A percentile compares a stretch with the other conserved stretches of the same genome.
Evolutionary conservation across 805 yeast species (phyloP).

Genomic region (Starmerella sp.): DNA sequence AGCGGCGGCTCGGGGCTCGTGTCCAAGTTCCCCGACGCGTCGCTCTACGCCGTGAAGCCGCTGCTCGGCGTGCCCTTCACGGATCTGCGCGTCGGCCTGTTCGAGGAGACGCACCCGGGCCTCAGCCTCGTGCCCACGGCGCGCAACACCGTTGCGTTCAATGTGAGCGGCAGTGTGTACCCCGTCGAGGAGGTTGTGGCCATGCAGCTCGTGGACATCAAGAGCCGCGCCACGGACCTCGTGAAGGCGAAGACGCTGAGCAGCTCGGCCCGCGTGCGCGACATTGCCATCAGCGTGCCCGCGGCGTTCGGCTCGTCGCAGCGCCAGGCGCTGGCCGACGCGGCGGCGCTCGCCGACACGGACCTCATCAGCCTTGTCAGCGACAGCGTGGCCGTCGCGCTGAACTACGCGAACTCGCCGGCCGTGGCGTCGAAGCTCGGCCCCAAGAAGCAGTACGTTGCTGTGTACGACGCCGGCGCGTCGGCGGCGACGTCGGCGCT

Average conservation of each 20-base stretch:
- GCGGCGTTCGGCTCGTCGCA: slow-evolving; percentile 53
- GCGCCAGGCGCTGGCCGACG: slow-evolving; percentile 60
- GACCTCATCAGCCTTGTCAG: slow-evolving; percentile 60
- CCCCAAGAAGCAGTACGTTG: slow-evolving; percentile 44
- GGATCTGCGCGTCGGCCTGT: slow-evolving; percentile 39
- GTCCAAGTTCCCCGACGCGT: slow-evolving; percentile 59
- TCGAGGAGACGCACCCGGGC: slow-evolving; percentile 50
- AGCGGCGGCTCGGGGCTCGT: slow-evolving; percentile 58
- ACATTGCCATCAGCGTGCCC: slow-evolving; percentile 69
- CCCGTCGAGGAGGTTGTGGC: slow-evolving; percentile 73
- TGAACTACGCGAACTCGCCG: slow-evolving; percentile 59
- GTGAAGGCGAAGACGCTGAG: slow-evolving; percentile 45
- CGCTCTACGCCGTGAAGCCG: slow-evolving; percentile 57
- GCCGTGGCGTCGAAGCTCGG: slow-evolving; percentile 28
- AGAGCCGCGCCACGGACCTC: slow-evolving; percentile 49
- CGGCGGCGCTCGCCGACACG: slow-evolving; percentile 59
- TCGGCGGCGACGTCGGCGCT: slow-evolving; percentile 82
- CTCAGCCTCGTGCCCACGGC: slow-evolving; percentile 33
- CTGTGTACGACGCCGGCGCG: slow-evolving; percentile 86
- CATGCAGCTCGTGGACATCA: slow-evolving; percentile 63
- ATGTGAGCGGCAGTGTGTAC: slow-evolving; percentile 38
- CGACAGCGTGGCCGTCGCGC: slow-evolving; percentile 87
- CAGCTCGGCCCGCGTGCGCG: slow-evolving; percentile 35
- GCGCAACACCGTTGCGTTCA: slow-evolving; percentile 49
- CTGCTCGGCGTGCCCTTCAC: slow-evolving; percentile 49